Base-by-base conservation (phyloP, 2,329 filamentous ascomycete genomes). In the Dactylellina haptotyla region DNA sequence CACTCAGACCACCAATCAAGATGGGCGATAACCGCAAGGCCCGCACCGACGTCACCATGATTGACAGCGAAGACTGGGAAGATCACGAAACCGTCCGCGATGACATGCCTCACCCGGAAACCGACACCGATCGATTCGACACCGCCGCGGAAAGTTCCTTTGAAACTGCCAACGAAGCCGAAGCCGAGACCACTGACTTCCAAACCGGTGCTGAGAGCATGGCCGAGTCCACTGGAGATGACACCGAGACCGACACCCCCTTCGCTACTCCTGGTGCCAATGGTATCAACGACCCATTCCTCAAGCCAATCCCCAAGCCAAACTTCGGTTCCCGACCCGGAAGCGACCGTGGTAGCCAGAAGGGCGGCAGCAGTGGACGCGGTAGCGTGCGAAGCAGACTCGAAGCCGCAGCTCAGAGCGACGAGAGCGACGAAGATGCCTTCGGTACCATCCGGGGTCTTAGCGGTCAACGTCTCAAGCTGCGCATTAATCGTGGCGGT, bases 161-260 rank as follows among this genome's bases (percentile, higher is more conserved):
- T 75, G 87, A 88, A 78, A 89, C 87, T 1, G 87, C 87, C 8
- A 83, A 81, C 43, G 84, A 84, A 26, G 75, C 73, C 9, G 87
- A 88, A 79, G 93, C 96, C 8, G 87, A 96, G 82, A 96, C 93
- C 9, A 94, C 98, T 77, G 92, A 92, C 75, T 98, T 98, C 87
- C 91, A 96, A 80, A 97, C 94, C 2, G 93, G 91, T n/a, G 87
- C 88, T 14, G 95, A 98, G 79, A 88, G 84, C 74, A 82, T 88
- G 75, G 84, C 84, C 61, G 53, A 85, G 77, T 90, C 88, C 65
- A 92, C 92, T 74, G 90, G 93, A 76, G 84, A 82, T 2, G 84
- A 90, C 51, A 96, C 93, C 0, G 94, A 97, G 82, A 98, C 93
- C 0, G 94, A 97, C n/a, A 71, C 63, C 3, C 71, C 71, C 2